These are phyloP conservation scores for Inga laurina DNA, from an alignment of 306 rosid genomes.

Conservation along the genomic window DNA sequence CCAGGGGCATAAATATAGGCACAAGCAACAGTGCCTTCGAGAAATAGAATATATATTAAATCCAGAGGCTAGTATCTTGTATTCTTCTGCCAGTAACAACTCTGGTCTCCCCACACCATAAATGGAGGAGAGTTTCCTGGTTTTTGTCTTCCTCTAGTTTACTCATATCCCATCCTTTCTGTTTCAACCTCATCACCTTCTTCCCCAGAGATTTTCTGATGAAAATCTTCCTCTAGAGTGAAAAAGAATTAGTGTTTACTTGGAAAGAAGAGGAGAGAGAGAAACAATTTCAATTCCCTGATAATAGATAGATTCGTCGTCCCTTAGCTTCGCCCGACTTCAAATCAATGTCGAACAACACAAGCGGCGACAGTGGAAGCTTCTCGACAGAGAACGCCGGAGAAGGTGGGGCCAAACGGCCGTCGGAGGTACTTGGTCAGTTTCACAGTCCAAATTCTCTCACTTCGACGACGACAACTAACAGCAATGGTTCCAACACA, in stretches of 20 bases:
- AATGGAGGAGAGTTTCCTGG: constrained; percentile 78
- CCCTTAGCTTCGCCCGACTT: constrained; percentile 28
- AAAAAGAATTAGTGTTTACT: constrained; percentile 2
- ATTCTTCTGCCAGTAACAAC: constrained; percentile 54
- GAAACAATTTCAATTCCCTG: constrained; percentile 24
- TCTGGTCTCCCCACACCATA: constrained; percentile 58
- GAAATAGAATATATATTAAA: constrained; percentile 39
- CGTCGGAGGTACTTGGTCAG: constrained; percentile 44
- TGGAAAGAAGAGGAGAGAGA: constrained; percentile 24
- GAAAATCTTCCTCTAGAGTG: constrained; percentile 22
- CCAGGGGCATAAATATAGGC: constrained; percentile 48
- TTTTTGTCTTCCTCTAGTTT: constrained; percentile 76
- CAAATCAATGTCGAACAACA: constrained; percentile 77
- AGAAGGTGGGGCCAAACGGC: constrained; percentile 47
- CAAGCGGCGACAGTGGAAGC: constrained; percentile 75
- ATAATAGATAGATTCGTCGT: background rate
- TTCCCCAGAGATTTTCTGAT: background rate
- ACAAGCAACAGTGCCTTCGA: constrained; percentile 33
- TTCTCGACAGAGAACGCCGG: constrained; percentile 64
- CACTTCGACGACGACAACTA: constrained; percentile 51
- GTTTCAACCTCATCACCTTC: constrained; percentile 23
- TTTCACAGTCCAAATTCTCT: constrained; percentile 62
- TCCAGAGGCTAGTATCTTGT: constrained; percentile 52
- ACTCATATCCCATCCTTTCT: constrained; percentile 63
- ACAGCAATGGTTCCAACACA: constrained; percentile 59